phyloP scores from a whole-genome alignment of 1,284 basidiomycete genomes.

The Ceratobasidium sp. region DNA sequence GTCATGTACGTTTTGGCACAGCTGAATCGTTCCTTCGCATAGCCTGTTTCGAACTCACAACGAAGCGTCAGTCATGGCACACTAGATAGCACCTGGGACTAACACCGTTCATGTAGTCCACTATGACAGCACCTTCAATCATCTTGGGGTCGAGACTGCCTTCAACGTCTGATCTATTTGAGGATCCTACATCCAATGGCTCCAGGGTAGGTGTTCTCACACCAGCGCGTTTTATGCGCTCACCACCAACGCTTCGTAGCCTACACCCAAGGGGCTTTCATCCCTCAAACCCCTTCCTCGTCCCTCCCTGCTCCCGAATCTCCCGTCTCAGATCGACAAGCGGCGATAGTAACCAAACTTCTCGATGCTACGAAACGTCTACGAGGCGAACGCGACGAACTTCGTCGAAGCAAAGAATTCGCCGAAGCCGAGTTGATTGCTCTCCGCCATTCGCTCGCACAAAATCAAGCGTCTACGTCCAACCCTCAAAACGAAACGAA shows the following conservation, averaged over 20 bases:
- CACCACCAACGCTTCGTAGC: neutral
- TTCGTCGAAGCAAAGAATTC: conserved; percentile 7
- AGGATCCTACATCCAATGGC: neutral
- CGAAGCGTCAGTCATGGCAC: conserved; percentile 9
- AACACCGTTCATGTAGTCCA: neutral
- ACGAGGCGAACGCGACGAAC: conserved; percentile 16
- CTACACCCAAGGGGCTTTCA: neutral
- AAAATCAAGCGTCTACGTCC: neutral
- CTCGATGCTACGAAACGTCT: conserved; percentile 32
- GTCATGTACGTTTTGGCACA: too few relatives aligned
- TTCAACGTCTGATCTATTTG: conserved; percentile 20
- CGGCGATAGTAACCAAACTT: conserved; percentile 21
- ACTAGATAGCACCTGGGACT: neutral
- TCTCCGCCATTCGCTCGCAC: neutral
- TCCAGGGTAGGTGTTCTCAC: conserved; percentile 1
- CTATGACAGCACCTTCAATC: neutral
- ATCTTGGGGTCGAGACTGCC: neutral
- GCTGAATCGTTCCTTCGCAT: too few relatives aligned
- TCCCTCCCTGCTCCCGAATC: conserved; percentile 10
- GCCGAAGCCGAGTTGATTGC: conserved; percentile 8
- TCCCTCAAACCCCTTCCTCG: conserved; percentile 14
- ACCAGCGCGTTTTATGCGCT: too few relatives aligned
- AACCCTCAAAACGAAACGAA: conserved; percentile 8
- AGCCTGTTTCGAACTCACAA: neutral
- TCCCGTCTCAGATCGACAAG: conserved; percentile 32